Conservation (phyloP, 139 green algal species). For the Coelastrella sp. region DNA sequence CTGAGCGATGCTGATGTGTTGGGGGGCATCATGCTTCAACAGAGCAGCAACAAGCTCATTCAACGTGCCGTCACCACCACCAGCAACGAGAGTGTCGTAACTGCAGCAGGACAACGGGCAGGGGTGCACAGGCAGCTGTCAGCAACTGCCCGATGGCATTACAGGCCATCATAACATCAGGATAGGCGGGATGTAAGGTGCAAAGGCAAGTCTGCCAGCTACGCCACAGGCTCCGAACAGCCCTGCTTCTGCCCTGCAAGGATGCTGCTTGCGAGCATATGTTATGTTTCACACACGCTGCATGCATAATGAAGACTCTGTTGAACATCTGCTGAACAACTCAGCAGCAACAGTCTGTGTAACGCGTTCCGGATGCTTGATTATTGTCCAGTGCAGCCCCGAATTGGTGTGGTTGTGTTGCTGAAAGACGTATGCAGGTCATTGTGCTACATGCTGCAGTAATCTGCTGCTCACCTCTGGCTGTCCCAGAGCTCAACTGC, state of each 20-base stretch:
- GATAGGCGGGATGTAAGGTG: too few species aligned
- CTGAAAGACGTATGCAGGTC: not conserved
- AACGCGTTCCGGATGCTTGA: too few species aligned
- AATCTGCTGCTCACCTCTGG: conserved; percentile 1
- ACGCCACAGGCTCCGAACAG: too few species aligned
- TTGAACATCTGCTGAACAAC: too few species aligned
- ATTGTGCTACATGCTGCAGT: not conserved
- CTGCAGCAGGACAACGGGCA: not conserved
- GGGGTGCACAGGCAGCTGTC: not conserved
- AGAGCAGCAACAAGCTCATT: conserved; percentile 64
- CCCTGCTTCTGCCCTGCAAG: too few species aligned
- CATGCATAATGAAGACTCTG: too few species aligned
- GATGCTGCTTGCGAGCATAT: too few species aligned
- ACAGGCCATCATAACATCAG: too few species aligned
- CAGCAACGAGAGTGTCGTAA: conserved; percentile 62
- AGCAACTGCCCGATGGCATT: not conserved
- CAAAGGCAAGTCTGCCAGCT: too few species aligned
- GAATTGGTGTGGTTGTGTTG: not conserved
- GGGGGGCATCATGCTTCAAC: conserved; percentile 35
- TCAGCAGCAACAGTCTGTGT: too few species aligned
- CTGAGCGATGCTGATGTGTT: conserved; percentile 48
- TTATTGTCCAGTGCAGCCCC: too few species aligned
- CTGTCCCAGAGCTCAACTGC: conserved; percentile 37
- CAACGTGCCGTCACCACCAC: conserved; percentile 64
- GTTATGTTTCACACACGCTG: too few species aligned